A percentile compares a stretch with the other conserved stretches of the same genome.
These are phyloP conservation scores for Ostreobium quekettii DNA, from an alignment of 139 green algal species.

Conservation along the genomic window DNA sequence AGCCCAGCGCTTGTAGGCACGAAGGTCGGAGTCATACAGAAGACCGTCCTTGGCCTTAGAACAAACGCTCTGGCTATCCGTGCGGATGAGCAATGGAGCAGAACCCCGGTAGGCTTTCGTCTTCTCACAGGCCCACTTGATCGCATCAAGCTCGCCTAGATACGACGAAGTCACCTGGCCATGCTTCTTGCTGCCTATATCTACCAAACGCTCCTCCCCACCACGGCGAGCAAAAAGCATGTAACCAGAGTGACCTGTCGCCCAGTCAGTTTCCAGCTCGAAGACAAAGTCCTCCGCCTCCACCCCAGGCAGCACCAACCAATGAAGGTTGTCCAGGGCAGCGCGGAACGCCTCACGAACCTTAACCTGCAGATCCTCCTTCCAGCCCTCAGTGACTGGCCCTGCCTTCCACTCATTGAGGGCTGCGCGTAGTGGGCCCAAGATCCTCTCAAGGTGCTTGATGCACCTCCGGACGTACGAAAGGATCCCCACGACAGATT, in stretches of 20 bases:
- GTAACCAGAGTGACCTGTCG: not conserved
- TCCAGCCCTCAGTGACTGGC: not conserved
- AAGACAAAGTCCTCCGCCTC: not conserved
- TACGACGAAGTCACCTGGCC: not conserved
- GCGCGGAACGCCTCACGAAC: not conserved
- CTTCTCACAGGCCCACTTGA: not conserved
- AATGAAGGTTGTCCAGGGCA: not conserved
- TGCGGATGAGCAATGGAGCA: not conserved
- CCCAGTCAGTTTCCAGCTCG: not conserved
- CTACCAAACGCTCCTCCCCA: not conserved
- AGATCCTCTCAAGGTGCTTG: not conserved
- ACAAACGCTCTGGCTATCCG: not conserved
- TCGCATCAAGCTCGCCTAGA: not conserved
- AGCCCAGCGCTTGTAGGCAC: too few species aligned
- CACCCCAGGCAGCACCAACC: not conserved
- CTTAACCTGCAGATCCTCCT: not conserved
- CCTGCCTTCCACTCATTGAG: not conserved
- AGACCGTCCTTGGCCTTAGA: too few species aligned
- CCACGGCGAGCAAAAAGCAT: not conserved
- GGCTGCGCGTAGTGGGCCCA: not conserved
- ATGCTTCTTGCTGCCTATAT: not conserved
- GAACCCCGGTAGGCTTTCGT: not conserved
- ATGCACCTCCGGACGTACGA: not conserved
- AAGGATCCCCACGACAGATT: not conserved
- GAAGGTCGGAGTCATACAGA: too few species aligned